Evolutionary conservation across 177 flowering plant species (phyloP), one percentile per base, ranked within the genome.

Genomic region (Vitis hybrid): DNA sequence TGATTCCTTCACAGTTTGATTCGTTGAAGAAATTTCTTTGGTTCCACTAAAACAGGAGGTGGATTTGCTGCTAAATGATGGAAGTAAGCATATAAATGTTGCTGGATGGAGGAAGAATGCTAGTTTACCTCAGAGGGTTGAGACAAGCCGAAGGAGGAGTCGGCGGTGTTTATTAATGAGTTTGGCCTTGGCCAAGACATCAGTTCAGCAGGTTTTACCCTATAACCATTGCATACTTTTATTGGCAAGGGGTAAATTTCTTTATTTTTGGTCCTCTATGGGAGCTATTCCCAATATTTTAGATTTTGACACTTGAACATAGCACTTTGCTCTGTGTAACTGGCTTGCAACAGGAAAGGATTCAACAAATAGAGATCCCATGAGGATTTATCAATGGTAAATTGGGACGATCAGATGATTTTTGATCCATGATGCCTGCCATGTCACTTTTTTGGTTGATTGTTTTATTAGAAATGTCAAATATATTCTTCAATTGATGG

Each of bases 41-140:
- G 59, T 71, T 69, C 61, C 19, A 16, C 14, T 52, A 12, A 60
- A 52, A 65, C 89, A 95, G 99, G 99, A 95, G 83, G 99, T 95
- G 57, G 99, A 95, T 72, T 86, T 95, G 83, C 77, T 95, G 82
- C 86, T 93, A 67, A 95, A 95, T 89, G 99, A 95, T 86, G 99
- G 99, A 12, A 95, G 99, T 77, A 95, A 95, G 84, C 98, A 95
- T 73, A 84, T 87, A 71, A 93, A 95, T 84, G 98, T 85, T 30
- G 72, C 78, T 52, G 97, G 85, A 68, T 95, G 99, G 99, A 90
- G 93, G 75, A 95, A 90, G 80, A 88, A 83, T 81, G 74, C 77
- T 58, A 71, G 82, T 70, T 77, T 93, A 70, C 83, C 90, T 72
- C 88, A 86, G 62, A 87, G 99, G 86, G 98, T 95, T 62, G 97